Percentiles rank a stretch among this genome's conserved stretches.
Evolutionary conservation across 805 yeast genomes (phyloP).

Genomic region (Scheffersomyces lignosus): DNA sequence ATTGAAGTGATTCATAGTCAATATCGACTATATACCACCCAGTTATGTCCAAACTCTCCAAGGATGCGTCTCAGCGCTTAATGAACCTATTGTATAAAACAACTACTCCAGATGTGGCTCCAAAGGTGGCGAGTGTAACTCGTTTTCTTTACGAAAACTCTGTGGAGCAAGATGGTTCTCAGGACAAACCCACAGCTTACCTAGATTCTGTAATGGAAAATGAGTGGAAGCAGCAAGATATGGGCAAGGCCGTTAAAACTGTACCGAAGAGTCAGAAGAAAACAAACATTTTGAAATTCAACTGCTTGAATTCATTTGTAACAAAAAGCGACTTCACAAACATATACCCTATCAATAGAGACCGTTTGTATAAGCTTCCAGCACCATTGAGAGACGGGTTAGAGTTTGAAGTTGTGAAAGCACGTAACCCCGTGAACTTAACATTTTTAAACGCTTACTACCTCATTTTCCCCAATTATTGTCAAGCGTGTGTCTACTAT

Average conservation of each 20-base stretch:
- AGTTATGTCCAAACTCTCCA: slow-evolving; percentile 13
- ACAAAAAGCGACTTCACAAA: slow-evolving; percentile 39
- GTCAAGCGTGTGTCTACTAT: slow-evolving; percentile 53
- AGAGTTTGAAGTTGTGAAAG: slow-evolving; percentile 46
- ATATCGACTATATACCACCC: no score
- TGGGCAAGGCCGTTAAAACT: slow-evolving; percentile 23
- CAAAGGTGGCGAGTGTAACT: slow-evolving; percentile 27
- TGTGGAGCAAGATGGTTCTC: slow-evolving; percentile 1
- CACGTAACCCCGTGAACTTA: slow-evolving; percentile 48
- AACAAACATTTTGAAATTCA: slow-evolving; percentile 37
- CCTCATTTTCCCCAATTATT: slow-evolving; percentile 47
- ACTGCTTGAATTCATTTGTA: slow-evolving; percentile 39
- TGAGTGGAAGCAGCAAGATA: slow-evolving; percentile 32
- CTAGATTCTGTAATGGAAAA: slow-evolving; percentile 30
- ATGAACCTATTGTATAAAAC: slow-evolving; percentile 31
- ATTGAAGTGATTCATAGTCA: no score
- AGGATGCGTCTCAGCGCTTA: slow-evolving; percentile 24
- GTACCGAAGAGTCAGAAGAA: slow-evolving; percentile 9
- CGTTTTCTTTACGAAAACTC: slow-evolving; percentile 22
- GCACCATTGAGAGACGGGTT: slow-evolving; percentile 20
- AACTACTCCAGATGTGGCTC: slow-evolving; percentile 27
- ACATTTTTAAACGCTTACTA: slow-evolving; percentile 51
- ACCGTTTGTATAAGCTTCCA: slow-evolving; percentile 26
- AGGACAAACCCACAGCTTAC: slow-evolving; percentile 14
- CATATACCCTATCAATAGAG: slow-evolving; percentile 35